Base-by-base conservation (phyloP, 169 alveolate genomes). In the Cystoisospora suis region DNA sequence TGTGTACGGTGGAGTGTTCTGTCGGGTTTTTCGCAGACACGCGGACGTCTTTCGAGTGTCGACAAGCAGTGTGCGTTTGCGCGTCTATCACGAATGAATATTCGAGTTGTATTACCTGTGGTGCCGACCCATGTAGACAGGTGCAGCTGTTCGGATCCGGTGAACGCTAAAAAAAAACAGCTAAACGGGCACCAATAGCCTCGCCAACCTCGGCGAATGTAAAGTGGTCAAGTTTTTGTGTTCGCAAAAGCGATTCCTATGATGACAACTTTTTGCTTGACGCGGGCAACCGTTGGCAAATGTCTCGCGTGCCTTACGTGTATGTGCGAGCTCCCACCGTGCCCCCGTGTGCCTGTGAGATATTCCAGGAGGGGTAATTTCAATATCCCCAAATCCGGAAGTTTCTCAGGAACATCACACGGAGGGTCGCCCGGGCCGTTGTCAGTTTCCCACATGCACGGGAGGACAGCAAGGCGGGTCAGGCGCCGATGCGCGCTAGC, bases 261-360 rank as follows among this genome's bases (percentile, higher is more conserved):
- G 79, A 65, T 65, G 79, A 65, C 79, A 65, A 20, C 44, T 65
- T 65, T 65, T 17, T 27, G 29, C 79, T 65, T 29, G 79, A 65
- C 79, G 79, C 29, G 79, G 79, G 79, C 79, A 65, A 7, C 27
- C 79, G 29, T 65, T 44, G 79, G 29, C 79, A 44, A 44, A 38
- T 44, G 79, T 27, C 29, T 23, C 79, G 79, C 79, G 79, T 27
- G 79, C 79, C 45, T 40, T 65, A 44, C 75, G 32, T 29, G 79
- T 65, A 44, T 65, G 36, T 44, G 42, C 12, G 6, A 38, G 36
- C n/a, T n/a, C n/a, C n/a, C n/a, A n/a, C n/a, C n/a, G n/a, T n/a
- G n/a, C n/a, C n/a, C n/a, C n/a, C n/a, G n/a, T n/a, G n/a, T n/a
- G n/a, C n/a, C n/a, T n/a, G n/a, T n/a, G n/a, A n/a, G n/a, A n/a